Evolutionary conservation across 176 grass and related monocot genomes (phyloP).

Genomic region (Phyllostachys edulis): DNA sequence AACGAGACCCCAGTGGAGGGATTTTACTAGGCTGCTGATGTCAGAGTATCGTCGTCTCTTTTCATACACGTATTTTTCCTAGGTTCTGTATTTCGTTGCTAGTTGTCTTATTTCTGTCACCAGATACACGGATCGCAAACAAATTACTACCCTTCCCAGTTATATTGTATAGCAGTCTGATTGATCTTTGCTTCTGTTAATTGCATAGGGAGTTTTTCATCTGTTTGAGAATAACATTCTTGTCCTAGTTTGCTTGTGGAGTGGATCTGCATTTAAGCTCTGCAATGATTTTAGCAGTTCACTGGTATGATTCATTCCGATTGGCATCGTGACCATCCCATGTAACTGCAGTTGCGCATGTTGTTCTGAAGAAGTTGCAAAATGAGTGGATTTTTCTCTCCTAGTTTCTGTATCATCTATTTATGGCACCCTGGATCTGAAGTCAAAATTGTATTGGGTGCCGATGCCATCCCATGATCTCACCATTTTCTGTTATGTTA

Average conservation of each 20-base stretch:
- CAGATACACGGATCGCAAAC: conserved; percentile 18
- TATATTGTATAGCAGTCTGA: conserved; percentile 13
- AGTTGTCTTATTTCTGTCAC: not conserved
- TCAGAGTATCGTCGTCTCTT: conserved; percentile 8
- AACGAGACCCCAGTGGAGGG: conserved; percentile 18
- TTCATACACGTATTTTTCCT: conserved; percentile 25
- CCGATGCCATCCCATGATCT: conserved; percentile 19
- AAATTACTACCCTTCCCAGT: conserved; percentile 17
- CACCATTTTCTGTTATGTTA: conserved; percentile 42
- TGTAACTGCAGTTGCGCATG: conserved; percentile 13
- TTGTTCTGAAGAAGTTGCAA: conserved; percentile 21
- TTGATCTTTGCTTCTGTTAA: conserved; percentile 14
- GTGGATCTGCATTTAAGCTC: not conserved
- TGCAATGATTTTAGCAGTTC: not conserved
- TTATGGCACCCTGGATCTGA: conserved; percentile 35
- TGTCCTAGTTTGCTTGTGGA: not conserved
- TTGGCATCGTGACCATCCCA: conserved; percentile 10
- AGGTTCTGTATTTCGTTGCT: conserved; percentile 36
- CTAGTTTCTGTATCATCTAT: conserved; percentile 26
- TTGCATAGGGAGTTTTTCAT: not conserved
- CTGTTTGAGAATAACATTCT: not conserved
- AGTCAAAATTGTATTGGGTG: conserved; percentile 14
- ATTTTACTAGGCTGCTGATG: conserved; percentile 38
- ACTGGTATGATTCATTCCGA: conserved; percentile 2
- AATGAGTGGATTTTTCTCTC: conserved; percentile 22